Conservation (phyloP, 2,329 filamentous ascomycete genomes). For the Alternaria longipes region DNA sequence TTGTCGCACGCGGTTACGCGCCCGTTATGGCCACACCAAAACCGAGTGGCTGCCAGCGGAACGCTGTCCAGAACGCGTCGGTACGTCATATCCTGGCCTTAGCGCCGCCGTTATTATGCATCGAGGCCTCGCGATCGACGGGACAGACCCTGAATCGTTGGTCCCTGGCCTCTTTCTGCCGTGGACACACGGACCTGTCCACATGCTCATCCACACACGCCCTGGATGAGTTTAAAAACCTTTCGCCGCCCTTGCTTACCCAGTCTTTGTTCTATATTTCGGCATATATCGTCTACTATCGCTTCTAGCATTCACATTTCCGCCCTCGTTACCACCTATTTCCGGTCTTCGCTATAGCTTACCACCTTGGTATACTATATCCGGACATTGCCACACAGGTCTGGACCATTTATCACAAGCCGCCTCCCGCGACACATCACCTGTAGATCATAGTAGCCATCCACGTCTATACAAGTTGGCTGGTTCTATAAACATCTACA, state of each 20-base stretch:
- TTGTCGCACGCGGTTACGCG: conserved; percentile 20
- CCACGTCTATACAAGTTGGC: conserved; percentile 15
- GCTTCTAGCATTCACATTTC: neutral
- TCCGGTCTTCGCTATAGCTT: conserved; percentile 1
- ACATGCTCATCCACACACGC: conserved; percentile 29
- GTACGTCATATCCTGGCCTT: conserved; percentile 32
- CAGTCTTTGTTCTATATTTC: conserved; percentile 7
- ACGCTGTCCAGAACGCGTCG: conserved; percentile 31
- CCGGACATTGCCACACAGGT: conserved; percentile 18
- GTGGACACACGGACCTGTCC: conserved; percentile 26
- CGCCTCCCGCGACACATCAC: conserved; percentile 2
- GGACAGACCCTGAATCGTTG: conserved; percentile 26
- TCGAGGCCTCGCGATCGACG: conserved; percentile 39
- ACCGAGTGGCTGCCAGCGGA: conserved; percentile 16
- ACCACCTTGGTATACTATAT: conserved; percentile 7
- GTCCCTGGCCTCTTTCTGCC: conserved; percentile 11
- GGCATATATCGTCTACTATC: conserved; percentile 12
- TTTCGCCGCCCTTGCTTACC: conserved; percentile 21
- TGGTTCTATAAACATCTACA: conserved; percentile 23
- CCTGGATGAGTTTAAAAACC: conserved; percentile 25
- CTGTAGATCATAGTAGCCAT: conserved; percentile 22
- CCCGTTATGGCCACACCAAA: conserved; percentile 18
- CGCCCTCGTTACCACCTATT: conserved; percentile 2
- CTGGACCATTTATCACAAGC: conserved; percentile 13
- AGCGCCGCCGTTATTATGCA: conserved; percentile 30